These are phyloP conservation scores for Cystobasidium pallidum DNA, from an alignment of 1,284 basidiomycete species.

Conservation along the genomic window DNA sequence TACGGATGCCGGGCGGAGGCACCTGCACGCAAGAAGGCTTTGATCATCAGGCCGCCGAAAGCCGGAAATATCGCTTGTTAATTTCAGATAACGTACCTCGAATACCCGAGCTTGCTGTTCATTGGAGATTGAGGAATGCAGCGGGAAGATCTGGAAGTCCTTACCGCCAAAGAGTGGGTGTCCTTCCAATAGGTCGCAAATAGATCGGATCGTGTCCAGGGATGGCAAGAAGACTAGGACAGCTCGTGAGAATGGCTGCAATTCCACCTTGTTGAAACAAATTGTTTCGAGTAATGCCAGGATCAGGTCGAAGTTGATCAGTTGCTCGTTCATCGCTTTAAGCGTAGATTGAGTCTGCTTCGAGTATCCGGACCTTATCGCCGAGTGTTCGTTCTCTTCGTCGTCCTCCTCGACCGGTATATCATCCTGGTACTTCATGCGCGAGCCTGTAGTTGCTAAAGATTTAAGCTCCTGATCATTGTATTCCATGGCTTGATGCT, in stretches of 20 bases:
- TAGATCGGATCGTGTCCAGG: slow-evolving; percentile 75
- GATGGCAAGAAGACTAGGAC: slow-evolving; percentile 94
- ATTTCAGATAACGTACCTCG: slow-evolving; percentile 65
- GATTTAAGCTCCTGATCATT: background rate
- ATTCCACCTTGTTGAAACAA: slow-evolving; percentile 70
- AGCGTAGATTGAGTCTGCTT: slow-evolving; percentile 69
- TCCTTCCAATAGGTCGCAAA: slow-evolving; percentile 78
- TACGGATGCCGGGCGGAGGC: slow-evolving; percentile 56
- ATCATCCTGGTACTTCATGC: slow-evolving; percentile 60
- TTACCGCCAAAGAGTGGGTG: slow-evolving; percentile 74
- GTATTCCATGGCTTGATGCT: background rate
- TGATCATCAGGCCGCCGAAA: slow-evolving; percentile 56
- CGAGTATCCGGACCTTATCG: slow-evolving; percentile 54
- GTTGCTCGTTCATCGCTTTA: slow-evolving; percentile 71
- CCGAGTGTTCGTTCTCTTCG: slow-evolving; percentile 61
- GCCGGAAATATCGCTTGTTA: too few relatives aligned
- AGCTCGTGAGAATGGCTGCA: slow-evolving; percentile 67
- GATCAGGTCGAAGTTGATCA: slow-evolving; percentile 82
- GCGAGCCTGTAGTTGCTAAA: background rate
- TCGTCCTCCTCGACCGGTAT: slow-evolving; percentile 69
- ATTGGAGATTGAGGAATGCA: slow-evolving; percentile 88
- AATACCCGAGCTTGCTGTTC: slow-evolving; percentile 91
- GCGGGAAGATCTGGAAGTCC: slow-evolving; percentile 77
- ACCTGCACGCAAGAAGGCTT: slow-evolving; percentile 64
- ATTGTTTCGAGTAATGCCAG: slow-evolving; percentile 80